These are phyloP conservation scores for Pythium aquatile DNA, from an alignment of 352 stramenopile species.

Conservation along the genomic window DNA sequence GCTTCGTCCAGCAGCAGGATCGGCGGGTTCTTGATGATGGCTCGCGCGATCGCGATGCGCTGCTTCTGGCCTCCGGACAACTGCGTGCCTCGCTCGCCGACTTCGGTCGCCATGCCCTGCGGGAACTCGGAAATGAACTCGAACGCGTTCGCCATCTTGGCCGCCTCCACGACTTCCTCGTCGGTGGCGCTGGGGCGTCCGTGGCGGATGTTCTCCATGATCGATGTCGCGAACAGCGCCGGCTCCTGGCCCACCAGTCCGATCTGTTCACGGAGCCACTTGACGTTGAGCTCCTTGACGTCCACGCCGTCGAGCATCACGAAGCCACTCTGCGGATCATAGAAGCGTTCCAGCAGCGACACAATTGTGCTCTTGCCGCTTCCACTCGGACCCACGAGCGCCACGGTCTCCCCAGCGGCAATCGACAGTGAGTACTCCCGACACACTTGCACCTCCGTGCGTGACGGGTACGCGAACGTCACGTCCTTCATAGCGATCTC, in stretches of 20 bases:
- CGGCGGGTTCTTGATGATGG: constrained; percentile 86
- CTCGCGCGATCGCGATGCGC: constrained; percentile 91
- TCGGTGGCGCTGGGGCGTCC: constrained; percentile 57
- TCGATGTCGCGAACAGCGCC: constrained; percentile 83
- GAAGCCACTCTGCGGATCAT: constrained; percentile 31
- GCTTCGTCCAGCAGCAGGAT: constrained; percentile 91
- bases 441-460: constrained; percentile 32
- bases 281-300: constrained; percentile 52
- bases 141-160: constrained; percentile 87
- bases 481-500: constrained; percentile 69
- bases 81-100: constrained; percentile 83
- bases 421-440: constrained; percentile 36
- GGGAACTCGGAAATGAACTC: constrained; percentile 91
- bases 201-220: constrained; percentile 78
- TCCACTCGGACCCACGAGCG: too few relatives aligned
- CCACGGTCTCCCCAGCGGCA: constrained; percentile 38
- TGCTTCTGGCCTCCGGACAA: constrained; percentile 90
- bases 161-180: constrained; percentile 65
- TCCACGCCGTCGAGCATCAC: constrained; percentile 41
- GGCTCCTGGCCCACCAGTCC: constrained; percentile 90
- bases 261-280: constrained; percentile 58
- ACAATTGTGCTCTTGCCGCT: constrained; percentile 54
- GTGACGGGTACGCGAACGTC: constrained; percentile 39
- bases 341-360: constrained; percentile 48
- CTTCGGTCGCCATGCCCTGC: constrained; percentile 85